Evolutionary conservation across 1,139 yeast species (phyloP), one percentile per base, ranked within the genome.

Genomic region (Taphrina sp.): DNA sequence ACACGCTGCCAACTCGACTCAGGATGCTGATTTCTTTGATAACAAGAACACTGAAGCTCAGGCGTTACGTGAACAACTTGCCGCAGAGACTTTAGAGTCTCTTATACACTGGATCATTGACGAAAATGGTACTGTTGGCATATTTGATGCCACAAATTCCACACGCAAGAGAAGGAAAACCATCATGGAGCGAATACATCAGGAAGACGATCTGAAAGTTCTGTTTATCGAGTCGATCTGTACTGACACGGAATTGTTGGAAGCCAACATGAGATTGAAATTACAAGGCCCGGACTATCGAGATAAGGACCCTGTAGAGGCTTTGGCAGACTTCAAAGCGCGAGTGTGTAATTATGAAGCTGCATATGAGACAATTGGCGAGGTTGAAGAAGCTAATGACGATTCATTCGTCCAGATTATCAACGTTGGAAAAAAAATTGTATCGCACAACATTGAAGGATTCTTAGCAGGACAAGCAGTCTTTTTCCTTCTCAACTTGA

Each of bases 341-440:
- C 78, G 97, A 61, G 76, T 92, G 62, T 75, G 76, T 53, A 90
- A 90, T 67, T 92, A 92, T 67, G 94, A 89, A 67, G 81, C 78
- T 64, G 96, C 95, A 0, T 92, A 92, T 69, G 90, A 92, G 68
- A 85, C 96, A 0, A 84, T 92, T 37, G 95, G 85, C 60, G 92
- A 85, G 37, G 80, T 76, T 35, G 92, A 85, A 65, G 81, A 77
- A 54, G 76, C 72, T 56, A 65, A 66, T 8, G 78, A 77, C 7
- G 79, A 85, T 61, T 96, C 88, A 66, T 92, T 88, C 65, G 88
- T 90, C 61, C 89, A 92, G 70, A 89, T 92, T 94, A 88, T 92
- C 59, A 92, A 92, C 69, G 96, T 90, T 7, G 97, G 97, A 3
- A 83, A 87, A 64, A 92, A 92, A 68, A 89, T 90, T 41, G 95